Evolutionary conservation across 495 filamentous ascomycete species (phyloP).

Genomic region (Elasticomyces elasticus): DNA sequence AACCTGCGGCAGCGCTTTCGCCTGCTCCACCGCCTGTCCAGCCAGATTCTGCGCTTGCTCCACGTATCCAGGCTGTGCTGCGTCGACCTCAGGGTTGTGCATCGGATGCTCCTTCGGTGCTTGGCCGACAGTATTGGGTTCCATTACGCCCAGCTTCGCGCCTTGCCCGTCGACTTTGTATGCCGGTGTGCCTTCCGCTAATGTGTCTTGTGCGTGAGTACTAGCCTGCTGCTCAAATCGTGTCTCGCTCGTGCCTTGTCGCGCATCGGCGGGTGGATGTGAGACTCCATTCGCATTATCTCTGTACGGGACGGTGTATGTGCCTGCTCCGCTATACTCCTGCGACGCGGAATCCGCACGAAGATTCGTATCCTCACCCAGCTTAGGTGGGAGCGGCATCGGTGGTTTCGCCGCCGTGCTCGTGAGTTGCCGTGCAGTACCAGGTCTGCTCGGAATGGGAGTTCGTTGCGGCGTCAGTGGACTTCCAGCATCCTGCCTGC

Average conservation of each 20-base stretch:
- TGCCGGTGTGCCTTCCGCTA: slow-evolving; percentile 30
- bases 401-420: neutral
- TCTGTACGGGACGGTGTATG: slow-evolving; percentile 10
- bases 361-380: too few species aligned
- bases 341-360: neutral
- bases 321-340: neutral
- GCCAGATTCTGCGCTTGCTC: slow-evolving; percentile 28
- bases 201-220: slow-evolving; percentile 31
- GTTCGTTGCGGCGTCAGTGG: neutral
- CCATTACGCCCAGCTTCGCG: slow-evolving; percentile 31
- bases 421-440: neutral
- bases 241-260: slow-evolving; percentile 28
- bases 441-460: neutral
- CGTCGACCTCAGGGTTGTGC: slow-evolving; percentile 9
- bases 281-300: neutral
- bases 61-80: slow-evolving; percentile 16
- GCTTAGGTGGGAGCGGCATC: too few species aligned
- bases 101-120: slow-evolving; percentile 30
- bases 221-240: slow-evolving; percentile 26
- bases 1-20: slow-evolving; percentile 16
- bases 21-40: slow-evolving; percentile 16
- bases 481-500: neutral
- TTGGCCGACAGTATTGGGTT: slow-evolving; percentile 34
- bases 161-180: slow-evolving; percentile 27
- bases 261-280: slow-evolving; percentile 1